A percentile compares a stretch with the other conserved stretches of the same genome.
Conservation (phyloP, 129 eudicot genomes). For the Chrysanthemum lavandulifolium region DNA sequence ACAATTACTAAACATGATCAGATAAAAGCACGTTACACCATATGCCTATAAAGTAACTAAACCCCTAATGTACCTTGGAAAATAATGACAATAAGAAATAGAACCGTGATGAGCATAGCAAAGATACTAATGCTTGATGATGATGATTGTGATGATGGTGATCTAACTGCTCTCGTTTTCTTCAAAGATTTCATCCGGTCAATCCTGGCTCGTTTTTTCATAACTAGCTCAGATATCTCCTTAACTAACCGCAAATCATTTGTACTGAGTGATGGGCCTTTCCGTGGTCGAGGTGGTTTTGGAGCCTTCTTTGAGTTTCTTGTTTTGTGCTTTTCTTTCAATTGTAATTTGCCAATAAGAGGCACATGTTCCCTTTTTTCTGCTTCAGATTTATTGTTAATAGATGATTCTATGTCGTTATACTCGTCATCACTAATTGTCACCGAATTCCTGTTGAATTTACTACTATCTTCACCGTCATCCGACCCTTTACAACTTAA, state of each 20-base stretch:
- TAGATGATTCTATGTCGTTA: constrained; percentile 25
- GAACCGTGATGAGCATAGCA: constrained; percentile 54
- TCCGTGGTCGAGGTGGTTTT: constrained; percentile 77
- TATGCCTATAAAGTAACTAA: not conserved
- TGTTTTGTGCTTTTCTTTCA: constrained; percentile 41
- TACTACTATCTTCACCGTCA: constrained; percentile 18
- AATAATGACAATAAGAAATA: constrained; percentile 49
- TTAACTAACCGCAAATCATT: constrained; percentile 54
- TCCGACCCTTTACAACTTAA: constrained; percentile 30
- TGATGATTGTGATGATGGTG: constrained; percentile 1
- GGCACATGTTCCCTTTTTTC: constrained; percentile 32
- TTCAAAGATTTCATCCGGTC: constrained; percentile 55
- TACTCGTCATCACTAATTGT: constrained; percentile 10
- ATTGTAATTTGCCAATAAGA: constrained; percentile 27
- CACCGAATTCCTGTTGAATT: constrained; percentile 7
- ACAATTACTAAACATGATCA: not conserved
- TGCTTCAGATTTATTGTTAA: constrained; percentile 34
- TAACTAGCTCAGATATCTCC: constrained; percentile 66
- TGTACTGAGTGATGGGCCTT: constrained; percentile 54
- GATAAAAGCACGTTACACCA: not conserved
- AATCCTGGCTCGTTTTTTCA: constrained; percentile 59
- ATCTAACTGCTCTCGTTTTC: constrained; percentile 41
- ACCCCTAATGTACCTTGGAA: constrained; percentile 53
- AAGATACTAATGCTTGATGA: constrained; percentile 39
- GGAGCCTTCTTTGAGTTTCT: constrained; percentile 27